Base-by-base conservation (phyloP, 2,329 filamentous ascomycete genomes). In the Trichothecium roseum region DNA sequence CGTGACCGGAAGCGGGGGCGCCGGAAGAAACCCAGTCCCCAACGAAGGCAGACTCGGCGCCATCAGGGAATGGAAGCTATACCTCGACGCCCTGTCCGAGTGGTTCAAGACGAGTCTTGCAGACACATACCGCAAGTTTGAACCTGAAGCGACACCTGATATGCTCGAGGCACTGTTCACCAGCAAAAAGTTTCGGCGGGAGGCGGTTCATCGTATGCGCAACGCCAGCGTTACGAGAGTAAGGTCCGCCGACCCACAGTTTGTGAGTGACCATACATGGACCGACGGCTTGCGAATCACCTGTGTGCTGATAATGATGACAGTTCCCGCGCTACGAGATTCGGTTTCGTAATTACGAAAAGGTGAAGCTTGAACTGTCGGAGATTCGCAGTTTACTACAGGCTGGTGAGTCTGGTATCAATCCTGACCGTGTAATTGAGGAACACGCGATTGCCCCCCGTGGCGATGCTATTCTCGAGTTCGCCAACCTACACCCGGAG, bases 401-500 rank as follows among this genome's bases (percentile, higher is more conserved):
- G 13, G 46, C 55, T 1, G 56, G 52, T 1, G 59, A 65, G 40
- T 61, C 62, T 0, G 61, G 57, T 8, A 62, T 63, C 18, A 54
- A 59, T 1, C 55, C 57, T 2, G 57, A 56, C 13, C 53, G 60
- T 32, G 48, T 47, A 0, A 52, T 68, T 8, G 51, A 56, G 13
- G 67, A 72, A 36, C 58, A 56, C 29, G 46, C 53, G 26, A 66
- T 73, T 35, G 55, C 62, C 0, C 54, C 56, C 2, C 55, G 55
- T 3, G 69, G 70, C 6, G 68, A 73, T 40, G 59, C 59, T 3
- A 58, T 74, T 18, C 56, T 74, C 22, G 69, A 73, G 40, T 74
- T 73, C 40, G 56, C 62, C 36, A 69, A 72, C 40, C 45, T 51
- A 1, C 51, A 46, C 1, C 49, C 51, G 7, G 57, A 62, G 13